phyloP scores from a whole-genome alignment of 495 filamentous ascomycete species.

The Rhypophila decipiens region DNA sequence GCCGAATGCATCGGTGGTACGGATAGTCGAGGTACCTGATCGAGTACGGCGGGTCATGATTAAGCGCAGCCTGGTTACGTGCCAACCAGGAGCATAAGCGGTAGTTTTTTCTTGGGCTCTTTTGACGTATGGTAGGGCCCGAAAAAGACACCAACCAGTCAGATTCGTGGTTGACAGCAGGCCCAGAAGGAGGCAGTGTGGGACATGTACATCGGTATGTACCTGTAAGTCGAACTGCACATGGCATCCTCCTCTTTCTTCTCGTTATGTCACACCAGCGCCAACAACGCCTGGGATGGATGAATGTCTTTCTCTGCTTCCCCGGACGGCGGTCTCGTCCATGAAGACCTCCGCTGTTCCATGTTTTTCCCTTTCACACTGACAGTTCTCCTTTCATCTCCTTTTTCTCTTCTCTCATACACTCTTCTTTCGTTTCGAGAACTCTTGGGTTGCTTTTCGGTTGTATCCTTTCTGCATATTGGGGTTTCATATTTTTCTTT shows the following conservation, averaged over 20 bases:
- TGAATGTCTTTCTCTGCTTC: neutral
- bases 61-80: slow-evolving; percentile 9
- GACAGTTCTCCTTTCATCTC: slow-evolving; percentile 6
- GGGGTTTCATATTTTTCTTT: neutral
- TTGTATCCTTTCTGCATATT: slow-evolving; percentile 19
- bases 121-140: too few species aligned
- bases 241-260: too few species aligned
- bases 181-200: too few species aligned
- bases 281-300: too few species aligned
- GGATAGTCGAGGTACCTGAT: neutral
- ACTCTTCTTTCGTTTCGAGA: slow-evolving; percentile 17
- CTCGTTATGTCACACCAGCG: too few species aligned
- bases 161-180: too few species aligned
- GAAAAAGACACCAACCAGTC: too few species aligned
- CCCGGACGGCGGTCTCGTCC: neutral
- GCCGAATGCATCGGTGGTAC: too few species aligned
- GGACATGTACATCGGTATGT: too few species aligned
- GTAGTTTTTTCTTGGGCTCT: neutral
- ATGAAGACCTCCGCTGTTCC: neutral
- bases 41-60: slow-evolving; percentile 2
- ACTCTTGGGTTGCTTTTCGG: slow-evolving; percentile 12
- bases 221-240: too few species aligned
- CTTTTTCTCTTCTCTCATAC: neutral
- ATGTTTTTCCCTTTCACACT: slow-evolving; percentile 6
- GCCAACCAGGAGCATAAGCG: neutral